Evolutionary conservation across 768 basidiomycete species (phyloP).

Genomic region (Pleurotus pulmonarius): DNA sequence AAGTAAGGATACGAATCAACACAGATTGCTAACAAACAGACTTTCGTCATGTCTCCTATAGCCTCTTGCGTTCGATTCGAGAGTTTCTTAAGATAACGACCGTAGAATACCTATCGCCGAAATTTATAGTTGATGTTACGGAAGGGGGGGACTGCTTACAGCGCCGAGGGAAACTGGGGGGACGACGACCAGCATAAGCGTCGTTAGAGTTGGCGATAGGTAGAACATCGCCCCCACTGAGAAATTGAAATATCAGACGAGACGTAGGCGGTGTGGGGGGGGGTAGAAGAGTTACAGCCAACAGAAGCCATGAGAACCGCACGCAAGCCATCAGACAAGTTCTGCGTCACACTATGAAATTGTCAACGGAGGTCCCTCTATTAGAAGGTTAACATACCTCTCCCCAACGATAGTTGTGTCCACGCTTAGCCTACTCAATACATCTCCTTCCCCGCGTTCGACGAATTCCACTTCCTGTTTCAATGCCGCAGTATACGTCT

Average conservation of each 20-base stretch:
- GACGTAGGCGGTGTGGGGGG: neutral
- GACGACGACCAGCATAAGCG: constrained; percentile 90
- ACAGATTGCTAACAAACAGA: constrained; percentile 26
- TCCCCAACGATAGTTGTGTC: constrained; percentile 95
- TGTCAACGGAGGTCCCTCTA: too few species aligned
- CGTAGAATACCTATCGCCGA: constrained; percentile 80
- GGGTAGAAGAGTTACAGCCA: constrained; percentile 59
- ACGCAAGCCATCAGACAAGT: constrained; percentile 76
- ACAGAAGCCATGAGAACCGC: constrained; percentile 92
- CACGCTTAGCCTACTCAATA: constrained; percentile 83
- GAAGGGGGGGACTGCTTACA: constrained; percentile 34
- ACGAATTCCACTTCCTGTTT: constrained; percentile 92
- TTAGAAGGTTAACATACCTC: constrained; percentile 43
- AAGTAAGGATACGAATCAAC: neutral
- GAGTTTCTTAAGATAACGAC: constrained; percentile 88
- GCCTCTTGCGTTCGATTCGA: constrained; percentile 93
- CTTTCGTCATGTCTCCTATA: constrained; percentile 90
- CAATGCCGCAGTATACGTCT: constrained; percentile 79
- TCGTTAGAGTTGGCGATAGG: constrained; percentile 82
- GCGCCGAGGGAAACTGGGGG: constrained; percentile 85
- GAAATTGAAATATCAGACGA: neutral
- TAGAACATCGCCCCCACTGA: constrained; percentile 94
- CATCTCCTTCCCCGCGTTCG: constrained; percentile 90
- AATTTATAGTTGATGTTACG: constrained; percentile 4
- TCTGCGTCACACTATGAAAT: constrained; percentile 61